Percentiles rank a stretch among this genome's conserved stretches.
Evolutionary conservation across 2,329 filamentous ascomycete genomes (phyloP).

Genomic region (Botrytis galanthina): DNA sequence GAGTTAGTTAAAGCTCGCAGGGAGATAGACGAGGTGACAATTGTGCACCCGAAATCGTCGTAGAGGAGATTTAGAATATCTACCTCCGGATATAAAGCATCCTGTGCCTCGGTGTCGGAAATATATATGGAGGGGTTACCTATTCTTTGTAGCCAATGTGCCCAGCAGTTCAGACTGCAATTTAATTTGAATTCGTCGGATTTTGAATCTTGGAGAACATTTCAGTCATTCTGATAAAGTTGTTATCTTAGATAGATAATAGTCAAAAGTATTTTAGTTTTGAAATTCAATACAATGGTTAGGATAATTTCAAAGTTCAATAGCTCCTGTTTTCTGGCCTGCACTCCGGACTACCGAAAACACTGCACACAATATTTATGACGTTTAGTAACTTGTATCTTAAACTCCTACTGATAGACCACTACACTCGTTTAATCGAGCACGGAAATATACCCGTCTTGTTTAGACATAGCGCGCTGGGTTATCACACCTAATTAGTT

Average conservation of each 20-base stretch:
- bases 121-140: neutral
- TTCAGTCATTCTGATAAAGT: neutral
- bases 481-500: neutral
- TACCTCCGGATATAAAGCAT: neutral
- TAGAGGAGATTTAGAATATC: neutral
- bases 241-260: neutral
- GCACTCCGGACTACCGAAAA: neutral
- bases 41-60: neutral
- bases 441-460: neutral
- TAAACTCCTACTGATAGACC: too few species aligned
- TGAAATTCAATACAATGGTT: neutral
- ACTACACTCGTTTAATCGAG: too few species aligned
- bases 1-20: constrained; percentile 8
- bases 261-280: neutral
- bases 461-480: neutral
- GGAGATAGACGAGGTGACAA: neutral
- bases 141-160: neutral
- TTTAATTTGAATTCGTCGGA: neutral
- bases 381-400: neutral
- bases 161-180: neutral
- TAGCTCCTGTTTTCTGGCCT: neutral
- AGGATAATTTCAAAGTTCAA: neutral
- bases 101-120: neutral
- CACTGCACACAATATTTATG: neutral
- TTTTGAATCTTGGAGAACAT: neutral